Percentiles rank a stretch among this genome's conserved stretches.
Evolutionary conservation across 208 protist genomes (phyloP).

Genomic region (Acanthamoeba quina): DNA sequence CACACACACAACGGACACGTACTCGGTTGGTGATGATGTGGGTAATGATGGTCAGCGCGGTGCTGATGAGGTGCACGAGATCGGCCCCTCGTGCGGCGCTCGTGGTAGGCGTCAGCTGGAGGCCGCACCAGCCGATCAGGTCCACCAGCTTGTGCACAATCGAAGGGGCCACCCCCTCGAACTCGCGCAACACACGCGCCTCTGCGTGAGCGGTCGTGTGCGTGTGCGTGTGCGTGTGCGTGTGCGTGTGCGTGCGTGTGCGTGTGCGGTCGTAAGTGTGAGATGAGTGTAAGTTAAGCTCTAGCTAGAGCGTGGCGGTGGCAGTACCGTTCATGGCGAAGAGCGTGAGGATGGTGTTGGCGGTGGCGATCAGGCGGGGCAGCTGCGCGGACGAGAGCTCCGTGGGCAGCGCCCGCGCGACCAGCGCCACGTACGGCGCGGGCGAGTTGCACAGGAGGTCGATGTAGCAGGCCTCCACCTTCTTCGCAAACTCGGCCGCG

Average conservation of each 20-base stretch:
- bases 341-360: not conserved
- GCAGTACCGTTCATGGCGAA: not conserved
- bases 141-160: slow-evolving; percentile 40
- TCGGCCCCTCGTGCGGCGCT: not conserved
- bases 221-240: not conserved
- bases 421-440: not conserved
- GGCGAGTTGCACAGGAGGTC: slow-evolving; percentile 24
- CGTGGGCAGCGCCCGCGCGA: not conserved
- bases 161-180: not conserved
- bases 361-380: slow-evolving; percentile 8
- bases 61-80: slow-evolving; percentile 22
- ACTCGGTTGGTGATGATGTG: slow-evolving; percentile 40
- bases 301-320: too few relatives aligned
- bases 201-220: too few relatives aligned
- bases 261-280: not conserved
- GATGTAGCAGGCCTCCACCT: slow-evolving; percentile 39
- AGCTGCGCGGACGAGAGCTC: not conserved
- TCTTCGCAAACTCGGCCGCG: not conserved
- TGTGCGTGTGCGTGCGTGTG: not conserved
- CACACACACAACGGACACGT: not conserved
- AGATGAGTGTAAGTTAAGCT: not conserved
- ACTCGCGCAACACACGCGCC: not conserved
- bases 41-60: slow-evolving; percentile 45
- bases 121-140: slow-evolving; percentile 25
- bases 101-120: not conserved